Base-by-base conservation (phyloP, 192 early-diverging fungal genomes). In the Podila clonocystis region DNA sequence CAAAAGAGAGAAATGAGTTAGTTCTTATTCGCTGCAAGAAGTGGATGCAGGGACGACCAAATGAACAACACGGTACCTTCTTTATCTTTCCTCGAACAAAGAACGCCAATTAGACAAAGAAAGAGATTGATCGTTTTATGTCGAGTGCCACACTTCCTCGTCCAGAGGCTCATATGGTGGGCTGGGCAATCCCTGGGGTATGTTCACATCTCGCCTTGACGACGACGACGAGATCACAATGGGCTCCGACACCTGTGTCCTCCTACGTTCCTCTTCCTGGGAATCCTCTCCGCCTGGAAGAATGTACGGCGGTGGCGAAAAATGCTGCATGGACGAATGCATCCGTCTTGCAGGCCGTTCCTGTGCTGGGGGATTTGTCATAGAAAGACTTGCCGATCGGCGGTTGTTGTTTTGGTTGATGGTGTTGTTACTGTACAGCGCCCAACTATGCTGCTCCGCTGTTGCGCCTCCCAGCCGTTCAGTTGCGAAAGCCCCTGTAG, bases 151-250 rank as follows among this genome's bases (percentile, higher is more conserved):
- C 4, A 36, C 34, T 1, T 30, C n/a, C 24, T 28, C 12, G 24
- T 65, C 63, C 24, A 41, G 13, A 15, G 26, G 63, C 7, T 26
- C 13, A 7, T 72, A 72, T 1, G 62, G 61, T 0, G 70, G 70
- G 26, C 61, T 72, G 9, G 70, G 70, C 34, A 63, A 20, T 2
- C 60, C 61, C 19, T 9, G 19, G 4, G 58, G 60, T 15, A 63
- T 41, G 20, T 49, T 22, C 15, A 49, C 28, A 20, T 31, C 55
- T 48, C 26, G 11, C 55, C 62, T 50, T 5, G 50, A 26, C 3
- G 60, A 20, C 31, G 11, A 11, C 31, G 6, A 17, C 19, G 52
- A 26, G 11, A 55, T 55, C 1, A 22, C 52, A 12, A 20, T 55
- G 17, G 50, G n/a, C 41, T 45, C 41, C 13, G 41, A 45, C 41